Evolutionary conservation across 2,329 filamentous ascomycete genomes (phyloP).

Genomic region (Colletotrichum tofieldiae): DNA sequence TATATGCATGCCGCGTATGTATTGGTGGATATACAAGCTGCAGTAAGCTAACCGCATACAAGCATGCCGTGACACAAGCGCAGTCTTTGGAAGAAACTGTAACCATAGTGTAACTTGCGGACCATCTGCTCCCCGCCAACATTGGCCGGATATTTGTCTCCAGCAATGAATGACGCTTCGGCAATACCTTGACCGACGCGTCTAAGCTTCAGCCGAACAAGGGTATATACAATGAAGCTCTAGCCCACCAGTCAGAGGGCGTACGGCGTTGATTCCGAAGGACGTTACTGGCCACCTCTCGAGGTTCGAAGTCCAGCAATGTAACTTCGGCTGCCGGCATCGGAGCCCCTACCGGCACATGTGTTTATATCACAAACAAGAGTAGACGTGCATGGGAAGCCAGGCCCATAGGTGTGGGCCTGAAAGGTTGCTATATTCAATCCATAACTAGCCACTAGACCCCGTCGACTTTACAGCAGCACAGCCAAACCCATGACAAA

Average conservation of each 20-base stretch:
- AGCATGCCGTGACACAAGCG: background rate
- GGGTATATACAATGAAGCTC: background rate
- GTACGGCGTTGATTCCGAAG: background rate
- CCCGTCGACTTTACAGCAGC: slow-evolving; percentile 42
- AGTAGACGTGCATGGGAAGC: background rate
- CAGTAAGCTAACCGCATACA: background rate
- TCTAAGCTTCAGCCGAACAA: background rate
- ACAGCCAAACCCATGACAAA: slow-evolving; percentile 44
- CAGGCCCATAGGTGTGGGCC: no score
- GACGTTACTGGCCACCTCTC: background rate
- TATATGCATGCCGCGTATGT: background rate
- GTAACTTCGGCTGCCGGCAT: no score
- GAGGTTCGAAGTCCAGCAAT: background rate
- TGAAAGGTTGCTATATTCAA: background rate
- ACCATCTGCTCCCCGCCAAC: background rate
- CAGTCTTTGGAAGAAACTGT: no score
- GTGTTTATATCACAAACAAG: background rate
- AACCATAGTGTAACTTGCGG: background rate
- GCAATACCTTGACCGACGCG: background rate
- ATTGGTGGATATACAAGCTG: background rate
- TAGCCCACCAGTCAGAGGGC: background rate
- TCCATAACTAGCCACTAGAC: no score
- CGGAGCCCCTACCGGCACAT: background rate
- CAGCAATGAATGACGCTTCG: background rate
- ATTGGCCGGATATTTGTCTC: background rate